Conservation (phyloP, 371 early-diverging fungal genomes). For the Phascolomyces articulosus region DNA sequence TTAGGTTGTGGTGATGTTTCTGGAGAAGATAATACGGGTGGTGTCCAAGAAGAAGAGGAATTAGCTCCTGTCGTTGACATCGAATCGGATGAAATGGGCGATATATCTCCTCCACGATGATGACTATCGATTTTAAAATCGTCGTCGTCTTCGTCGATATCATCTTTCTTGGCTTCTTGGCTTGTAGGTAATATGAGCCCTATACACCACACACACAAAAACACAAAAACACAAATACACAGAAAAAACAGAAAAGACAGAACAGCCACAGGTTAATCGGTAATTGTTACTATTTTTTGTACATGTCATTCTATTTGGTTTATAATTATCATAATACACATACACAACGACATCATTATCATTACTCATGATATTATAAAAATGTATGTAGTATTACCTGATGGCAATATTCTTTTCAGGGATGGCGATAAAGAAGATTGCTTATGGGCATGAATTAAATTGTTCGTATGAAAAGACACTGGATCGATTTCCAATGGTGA, state of each 20-base stretch:
- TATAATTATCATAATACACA: no score
- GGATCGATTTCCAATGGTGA: conserved; percentile 1
- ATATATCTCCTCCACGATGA: background rate
- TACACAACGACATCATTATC: no score
- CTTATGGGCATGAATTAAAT: background rate
- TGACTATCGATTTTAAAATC: background rate
- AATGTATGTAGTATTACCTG: no score
- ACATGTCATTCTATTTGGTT: no score
- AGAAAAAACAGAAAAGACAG: no score
- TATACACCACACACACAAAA: no score
- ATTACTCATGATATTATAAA: no score
- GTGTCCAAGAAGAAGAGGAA: background rate
- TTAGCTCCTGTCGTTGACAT: conserved; percentile 1
- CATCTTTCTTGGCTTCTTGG: background rate
- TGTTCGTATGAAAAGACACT: background rate
- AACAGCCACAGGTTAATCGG: no score
- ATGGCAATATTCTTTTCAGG: background rate
- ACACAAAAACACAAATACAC: no score
- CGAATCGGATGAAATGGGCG: conserved; percentile 5
- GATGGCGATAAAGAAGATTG: background rate
- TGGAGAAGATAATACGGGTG: background rate
- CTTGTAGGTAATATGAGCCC: background rate
- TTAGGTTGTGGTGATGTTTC: background rate
- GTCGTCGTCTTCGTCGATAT: no score
- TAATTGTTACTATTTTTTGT: no score